A percentile compares a stretch with the other conserved stretches of the same genome.
Evolutionary conservation across 306 rosid genomes (phyloP).

Genomic region (Vicia sativa): DNA sequence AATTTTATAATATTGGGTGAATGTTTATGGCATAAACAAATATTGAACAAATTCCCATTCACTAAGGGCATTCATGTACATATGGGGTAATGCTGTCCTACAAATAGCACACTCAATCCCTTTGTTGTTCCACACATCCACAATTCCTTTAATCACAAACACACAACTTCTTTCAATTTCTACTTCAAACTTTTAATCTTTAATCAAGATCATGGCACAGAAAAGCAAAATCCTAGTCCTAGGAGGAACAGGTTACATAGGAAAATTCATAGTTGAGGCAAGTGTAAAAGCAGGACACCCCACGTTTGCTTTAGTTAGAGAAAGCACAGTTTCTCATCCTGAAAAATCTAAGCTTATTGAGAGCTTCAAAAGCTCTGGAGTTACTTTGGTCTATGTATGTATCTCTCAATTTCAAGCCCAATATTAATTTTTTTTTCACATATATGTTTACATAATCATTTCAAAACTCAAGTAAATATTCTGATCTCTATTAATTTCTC

Average conservation of each 20-base stretch:
- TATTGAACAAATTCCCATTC: neutral
- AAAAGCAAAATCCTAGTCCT: constrained; percentile 50
- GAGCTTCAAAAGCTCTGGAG: constrained; percentile 42
- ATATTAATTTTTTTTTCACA: no score
- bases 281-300: constrained; percentile 49
- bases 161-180: neutral
- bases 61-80: neutral
- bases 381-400: constrained; percentile 42
- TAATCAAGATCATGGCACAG: constrained; percentile 28
- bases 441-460: no score
- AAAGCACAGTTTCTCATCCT: constrained; percentile 41
- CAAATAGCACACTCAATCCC: no score
- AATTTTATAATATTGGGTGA: no score
- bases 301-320: constrained; percentile 41
- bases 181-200: neutral
- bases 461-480: neutral
- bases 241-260: constrained; percentile 49
- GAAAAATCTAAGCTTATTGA: constrained; percentile 41
- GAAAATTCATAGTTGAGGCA: constrained; percentile 47
- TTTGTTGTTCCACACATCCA: no score
- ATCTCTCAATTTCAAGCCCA: no score
- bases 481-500: neutral
- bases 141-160: neutral
- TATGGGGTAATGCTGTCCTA: neutral
- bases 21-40: neutral